Base-by-base conservation (phyloP, 2,329 filamentous ascomycete species). In the Chaetomium strumarium region DNA sequence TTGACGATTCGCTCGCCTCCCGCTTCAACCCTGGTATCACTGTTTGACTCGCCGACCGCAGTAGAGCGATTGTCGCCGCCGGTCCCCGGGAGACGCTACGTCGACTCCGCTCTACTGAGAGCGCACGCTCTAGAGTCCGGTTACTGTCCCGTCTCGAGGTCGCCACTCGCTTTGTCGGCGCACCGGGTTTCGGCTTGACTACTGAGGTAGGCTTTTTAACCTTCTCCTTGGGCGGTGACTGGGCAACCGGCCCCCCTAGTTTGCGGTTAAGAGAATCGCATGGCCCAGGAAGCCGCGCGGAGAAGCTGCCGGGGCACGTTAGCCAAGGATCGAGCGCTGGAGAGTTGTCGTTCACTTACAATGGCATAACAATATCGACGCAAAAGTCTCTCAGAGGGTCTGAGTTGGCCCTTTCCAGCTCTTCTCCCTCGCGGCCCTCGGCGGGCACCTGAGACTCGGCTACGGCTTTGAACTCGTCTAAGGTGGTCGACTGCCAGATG, bases 401-500 rank as follows among this genome's bases (percentile, higher is more conserved):
- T 0, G 74, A 72, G 17, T 74, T 71, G 52, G 68, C 58, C 51
- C 70, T 72, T 52, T 72, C 71, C 43, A 68, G 66, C 50, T 65
- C 67, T 51, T 68, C 69, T 2, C 67, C 66, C 39, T 70, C 69
- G 2, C 58, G 56, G 1, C 66, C 60, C 5, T 65, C 60, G 2
- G 62, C 64, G 3, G 64, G 54, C 2, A 65, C 57, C 56, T 80
- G 77, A 1, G 75, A 73, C 50, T 79, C 76, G 41, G 75, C 74
- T 14, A 77, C 61, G 13, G 78, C 63, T 36, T 74, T 70, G 53
- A 78, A 67, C 50, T 81, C 78, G 57, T 86, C 80, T 19, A 81
- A 71, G 34, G 83, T 81, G 8, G 88, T 84, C 3, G 87, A 89
- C 64, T 91, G 86, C 88, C 88, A 92, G 55, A 93, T 93, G 62